Conservation (phyloP, 2,329 filamentous ascomycete species). For the Neonectria faginata region DNA sequence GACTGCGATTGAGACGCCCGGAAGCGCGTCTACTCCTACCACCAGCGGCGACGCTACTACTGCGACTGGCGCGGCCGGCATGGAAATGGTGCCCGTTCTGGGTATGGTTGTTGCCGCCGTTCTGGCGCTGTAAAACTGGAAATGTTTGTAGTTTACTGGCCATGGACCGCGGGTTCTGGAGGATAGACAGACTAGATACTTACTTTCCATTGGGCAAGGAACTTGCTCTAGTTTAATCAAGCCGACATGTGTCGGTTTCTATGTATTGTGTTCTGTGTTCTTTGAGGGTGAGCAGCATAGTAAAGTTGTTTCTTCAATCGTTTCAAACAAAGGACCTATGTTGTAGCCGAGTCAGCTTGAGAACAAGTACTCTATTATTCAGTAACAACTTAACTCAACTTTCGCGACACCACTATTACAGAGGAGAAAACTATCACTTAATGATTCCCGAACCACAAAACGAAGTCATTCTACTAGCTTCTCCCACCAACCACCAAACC, state of each 20-base stretch:
- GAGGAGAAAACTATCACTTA: too few relatives aligned
- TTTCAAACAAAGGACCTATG: not conserved
- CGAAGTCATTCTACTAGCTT: too few relatives aligned
- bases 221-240: not conserved
- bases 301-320: not conserved
- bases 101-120: conserved; percentile 41
- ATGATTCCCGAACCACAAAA: too few relatives aligned
- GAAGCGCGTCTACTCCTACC: conserved; percentile 7
- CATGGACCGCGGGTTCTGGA: not conserved
- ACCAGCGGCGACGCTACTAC: conserved; percentile 2
- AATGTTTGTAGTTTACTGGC: not conserved
- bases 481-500: too few relatives aligned
- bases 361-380: too few relatives aligned
- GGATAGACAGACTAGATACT: not conserved
- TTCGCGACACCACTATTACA: not conserved
- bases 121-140: conserved; percentile 35
- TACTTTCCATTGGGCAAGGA: conserved; percentile 7
- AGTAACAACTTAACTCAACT: too few relatives aligned
- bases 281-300: not conserved
- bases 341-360: not conserved
- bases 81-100: conserved; percentile 37
- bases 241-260: not conserved
- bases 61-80: conserved; percentile 34
- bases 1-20: conserved; percentile 21
- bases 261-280: not conserved